phyloP scores from a whole-genome alignment of 2,329 filamentous ascomycete species.

The Neonectria sp. region DNA sequence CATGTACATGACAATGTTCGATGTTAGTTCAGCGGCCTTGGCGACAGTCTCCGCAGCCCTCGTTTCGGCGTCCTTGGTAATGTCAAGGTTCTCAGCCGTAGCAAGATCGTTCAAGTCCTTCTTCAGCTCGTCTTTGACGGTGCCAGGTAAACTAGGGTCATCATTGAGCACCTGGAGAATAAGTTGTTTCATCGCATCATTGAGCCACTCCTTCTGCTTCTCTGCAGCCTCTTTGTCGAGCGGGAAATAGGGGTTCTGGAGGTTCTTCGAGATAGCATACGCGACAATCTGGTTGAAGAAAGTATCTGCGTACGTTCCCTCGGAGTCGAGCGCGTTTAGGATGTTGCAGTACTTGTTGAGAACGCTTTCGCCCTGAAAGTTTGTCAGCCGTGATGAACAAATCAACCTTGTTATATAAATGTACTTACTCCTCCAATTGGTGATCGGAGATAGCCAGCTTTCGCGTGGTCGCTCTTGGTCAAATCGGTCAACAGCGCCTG shows the following conservation, averaged over 20 bases:
- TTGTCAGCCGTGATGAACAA: background rate
- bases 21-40: background rate
- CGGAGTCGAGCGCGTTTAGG: background rate
- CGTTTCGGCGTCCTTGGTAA: background rate
- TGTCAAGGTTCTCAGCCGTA: background rate
- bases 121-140: background rate
- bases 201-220: background rate
- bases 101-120: conserved; percentile 1
- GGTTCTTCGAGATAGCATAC: background rate
- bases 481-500: background rate
- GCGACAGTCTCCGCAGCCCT: background rate
- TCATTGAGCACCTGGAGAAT: background rate
- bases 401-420: background rate
- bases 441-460: background rate
- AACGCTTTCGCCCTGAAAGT: background rate
- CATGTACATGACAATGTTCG: background rate
- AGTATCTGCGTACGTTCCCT: background rate
- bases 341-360: conserved; percentile 5
- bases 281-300: conserved; percentile 6
- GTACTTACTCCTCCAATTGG: background rate
- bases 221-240: background rate
- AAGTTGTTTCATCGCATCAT: background rate
- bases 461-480: background rate
- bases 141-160: background rate
- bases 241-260: background rate